Conservation (phyloP, 2,329 filamentous ascomycete species). For the Monosporascus ibericus region DNA sequence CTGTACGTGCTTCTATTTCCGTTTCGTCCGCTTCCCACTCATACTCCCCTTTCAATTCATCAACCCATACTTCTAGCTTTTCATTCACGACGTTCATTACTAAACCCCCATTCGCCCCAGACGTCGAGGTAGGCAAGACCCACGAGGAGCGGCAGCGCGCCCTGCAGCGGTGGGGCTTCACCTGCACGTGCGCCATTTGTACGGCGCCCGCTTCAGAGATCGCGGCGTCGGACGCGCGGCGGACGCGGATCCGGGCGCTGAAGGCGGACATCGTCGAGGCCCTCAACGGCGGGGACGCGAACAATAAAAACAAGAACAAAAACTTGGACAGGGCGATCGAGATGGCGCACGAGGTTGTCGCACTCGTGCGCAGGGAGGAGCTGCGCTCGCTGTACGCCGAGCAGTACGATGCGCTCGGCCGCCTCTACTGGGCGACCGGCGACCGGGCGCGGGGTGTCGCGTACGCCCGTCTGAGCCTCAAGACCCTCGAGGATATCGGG, state of each 20-base stretch:
- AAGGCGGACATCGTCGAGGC: slow-evolving; percentile 20
- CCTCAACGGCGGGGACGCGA: slow-evolving; percentile 19
- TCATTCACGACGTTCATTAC: neutral
- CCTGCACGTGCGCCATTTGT: slow-evolving; percentile 28
- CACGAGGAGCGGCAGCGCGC: slow-evolving; percentile 18
- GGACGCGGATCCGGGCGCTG: slow-evolving; percentile 20
- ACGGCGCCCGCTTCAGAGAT: slow-evolving; percentile 16
- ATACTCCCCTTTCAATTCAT: neutral
- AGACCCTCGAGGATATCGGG: slow-evolving; percentile 23
- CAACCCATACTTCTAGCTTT: no score
- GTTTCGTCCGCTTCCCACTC: neutral
- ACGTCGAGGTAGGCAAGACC: slow-evolving; percentile 24
- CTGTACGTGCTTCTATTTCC: slow-evolving; percentile 8
- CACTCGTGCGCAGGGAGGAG: slow-evolving; percentile 22
- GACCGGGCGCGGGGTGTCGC: slow-evolving; percentile 20
- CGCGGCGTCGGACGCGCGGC: slow-evolving; percentile 25
- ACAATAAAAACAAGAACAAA: neutral
- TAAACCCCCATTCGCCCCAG: slow-evolving; percentile 9
- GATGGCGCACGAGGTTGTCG: slow-evolving; percentile 21
- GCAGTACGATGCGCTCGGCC: slow-evolving; percentile 29
- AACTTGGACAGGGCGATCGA: slow-evolving; percentile 14
- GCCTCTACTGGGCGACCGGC: slow-evolving; percentile 25
- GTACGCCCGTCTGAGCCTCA: slow-evolving; percentile 24
- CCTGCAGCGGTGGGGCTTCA: slow-evolving; percentile 27
- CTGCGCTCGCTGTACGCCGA: slow-evolving; percentile 25